Evolutionary conservation across 2,329 filamentous ascomycete genomes (phyloP).

Genomic region (Ilyonectria mors-panacis): DNA sequence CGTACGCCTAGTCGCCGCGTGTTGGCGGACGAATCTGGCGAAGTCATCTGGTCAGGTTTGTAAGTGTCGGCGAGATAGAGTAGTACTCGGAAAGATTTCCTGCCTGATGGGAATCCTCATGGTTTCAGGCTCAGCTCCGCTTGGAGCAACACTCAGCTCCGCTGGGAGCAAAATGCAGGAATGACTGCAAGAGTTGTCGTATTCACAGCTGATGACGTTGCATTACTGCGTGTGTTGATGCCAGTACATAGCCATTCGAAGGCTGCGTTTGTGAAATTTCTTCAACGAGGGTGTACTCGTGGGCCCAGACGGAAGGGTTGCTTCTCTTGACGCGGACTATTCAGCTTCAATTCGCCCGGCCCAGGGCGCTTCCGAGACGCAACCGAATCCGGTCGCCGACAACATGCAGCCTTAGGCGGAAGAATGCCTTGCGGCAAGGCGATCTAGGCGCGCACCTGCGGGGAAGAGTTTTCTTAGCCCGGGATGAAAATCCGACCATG

Average conservation of each 20-base stretch:
- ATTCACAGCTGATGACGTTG: background rate
- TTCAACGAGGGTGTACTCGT: background rate
- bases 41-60: background rate
- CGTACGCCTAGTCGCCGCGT: background rate
- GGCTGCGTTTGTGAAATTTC: background rate
- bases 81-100: background rate
- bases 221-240: background rate
- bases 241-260: background rate
- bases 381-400: background rate
- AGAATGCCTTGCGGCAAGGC: background rate
- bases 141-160: background rate
- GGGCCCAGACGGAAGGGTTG: too few relatives aligned
- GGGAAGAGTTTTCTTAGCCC: background rate
- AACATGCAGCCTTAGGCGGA: background rate
- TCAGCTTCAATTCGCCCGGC: too few relatives aligned
- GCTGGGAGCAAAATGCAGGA: background rate
- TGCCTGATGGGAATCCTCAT: background rate
- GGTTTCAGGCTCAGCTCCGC: background rate
- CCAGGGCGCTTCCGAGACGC: background rate
- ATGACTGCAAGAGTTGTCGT: background rate
- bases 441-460: background rate
- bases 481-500: constrained; percentile 1
- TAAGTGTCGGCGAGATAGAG: background rate
- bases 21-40: background rate
- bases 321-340: too few relatives aligned